phyloP scores from a whole-genome alignment of 106 monocot genomes.

The Acanthochlamys bracteata region DNA sequence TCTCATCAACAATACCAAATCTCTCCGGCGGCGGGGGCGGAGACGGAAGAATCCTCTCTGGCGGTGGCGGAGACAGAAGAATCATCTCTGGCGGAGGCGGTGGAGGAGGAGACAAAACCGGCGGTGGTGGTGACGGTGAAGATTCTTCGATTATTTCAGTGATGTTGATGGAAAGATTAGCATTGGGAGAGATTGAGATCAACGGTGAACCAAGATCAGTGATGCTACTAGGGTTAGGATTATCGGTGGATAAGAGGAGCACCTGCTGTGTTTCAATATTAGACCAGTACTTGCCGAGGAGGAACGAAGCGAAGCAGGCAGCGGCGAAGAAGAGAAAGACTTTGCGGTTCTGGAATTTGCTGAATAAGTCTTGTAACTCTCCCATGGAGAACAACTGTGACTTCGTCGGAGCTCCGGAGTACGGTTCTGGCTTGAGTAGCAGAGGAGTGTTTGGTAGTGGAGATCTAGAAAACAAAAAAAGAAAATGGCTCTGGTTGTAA shows the following conservation, averaged over 20 bases:
- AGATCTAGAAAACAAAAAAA: no score
- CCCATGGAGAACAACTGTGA: no score
- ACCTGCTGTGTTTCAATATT: conserved; percentile 18
- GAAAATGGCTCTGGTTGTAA: no score
- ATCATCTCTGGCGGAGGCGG: conserved; percentile 14
- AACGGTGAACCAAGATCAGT: not conserved
- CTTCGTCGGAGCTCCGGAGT: no score
- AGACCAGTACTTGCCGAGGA: conserved; percentile 48
- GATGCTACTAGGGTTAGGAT: conserved; percentile 11
- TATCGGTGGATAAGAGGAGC: conserved; percentile 23
- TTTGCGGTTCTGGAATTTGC: no score
- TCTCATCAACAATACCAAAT: conserved; percentile 71
- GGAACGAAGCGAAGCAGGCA: conserved; percentile 36
- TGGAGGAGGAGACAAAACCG: no score
- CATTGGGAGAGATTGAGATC: conserved; percentile 16
- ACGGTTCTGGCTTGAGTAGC: no score
- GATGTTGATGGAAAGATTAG: conserved; percentile 5
- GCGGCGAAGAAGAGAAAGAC: conserved; percentile 7
- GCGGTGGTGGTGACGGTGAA: not conserved
- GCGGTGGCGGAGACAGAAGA: conserved; percentile 29
- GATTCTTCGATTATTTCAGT: not conserved
- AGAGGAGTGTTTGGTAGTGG: no score
- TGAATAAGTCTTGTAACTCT: no score
- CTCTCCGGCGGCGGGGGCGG: conserved; percentile 33
- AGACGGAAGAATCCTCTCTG: conserved; percentile 9